Conservation (phyloP, 306 rosid species). For the Vicia villosa region DNA sequence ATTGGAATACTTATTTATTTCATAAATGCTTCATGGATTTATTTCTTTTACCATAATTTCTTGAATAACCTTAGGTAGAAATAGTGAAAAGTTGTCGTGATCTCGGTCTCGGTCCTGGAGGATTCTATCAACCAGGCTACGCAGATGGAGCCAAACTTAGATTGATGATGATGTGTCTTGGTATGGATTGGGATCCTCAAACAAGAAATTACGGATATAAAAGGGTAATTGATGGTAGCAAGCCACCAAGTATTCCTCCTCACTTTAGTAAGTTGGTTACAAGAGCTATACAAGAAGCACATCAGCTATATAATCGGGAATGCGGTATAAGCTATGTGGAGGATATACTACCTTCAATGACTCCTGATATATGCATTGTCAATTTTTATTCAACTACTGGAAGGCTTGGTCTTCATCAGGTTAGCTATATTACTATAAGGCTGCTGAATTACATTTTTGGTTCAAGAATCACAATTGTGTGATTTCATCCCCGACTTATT, state of each 20-base stretch:
- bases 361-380: conserved; percentile 68
- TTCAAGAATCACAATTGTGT: too few relatives aligned
- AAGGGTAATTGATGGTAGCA: conserved; percentile 31
- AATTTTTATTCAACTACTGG: conserved; percentile 65
- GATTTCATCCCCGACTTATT: too few relatives aligned
- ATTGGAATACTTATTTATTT: background rate
- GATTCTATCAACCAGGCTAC: conserved; percentile 69
- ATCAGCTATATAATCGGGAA: conserved; percentile 38
- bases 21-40: background rate
- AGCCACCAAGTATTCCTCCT: conserved; percentile 9
- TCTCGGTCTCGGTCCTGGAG: conserved; percentile 69
- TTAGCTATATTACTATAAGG: background rate
- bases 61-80: conserved; percentile 45
- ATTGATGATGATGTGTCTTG: conserved; percentile 78
- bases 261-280: background rate
- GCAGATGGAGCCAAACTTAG: conserved; percentile 59
- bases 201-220: conserved; percentile 49
- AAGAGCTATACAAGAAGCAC: conserved; percentile 44
- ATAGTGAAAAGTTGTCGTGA: conserved; percentile 48
- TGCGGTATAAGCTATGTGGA: conserved; percentile 30
- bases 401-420: conserved; percentile 34
- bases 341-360: conserved; percentile 56
- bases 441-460: too few relatives aligned
- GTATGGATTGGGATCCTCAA: conserved; percentile 72
- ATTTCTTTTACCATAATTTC: background rate